These are phyloP conservation scores for Physocladia obscura DNA, from an alignment of 192 early-diverging fungal species.

Conservation along the genomic window DNA sequence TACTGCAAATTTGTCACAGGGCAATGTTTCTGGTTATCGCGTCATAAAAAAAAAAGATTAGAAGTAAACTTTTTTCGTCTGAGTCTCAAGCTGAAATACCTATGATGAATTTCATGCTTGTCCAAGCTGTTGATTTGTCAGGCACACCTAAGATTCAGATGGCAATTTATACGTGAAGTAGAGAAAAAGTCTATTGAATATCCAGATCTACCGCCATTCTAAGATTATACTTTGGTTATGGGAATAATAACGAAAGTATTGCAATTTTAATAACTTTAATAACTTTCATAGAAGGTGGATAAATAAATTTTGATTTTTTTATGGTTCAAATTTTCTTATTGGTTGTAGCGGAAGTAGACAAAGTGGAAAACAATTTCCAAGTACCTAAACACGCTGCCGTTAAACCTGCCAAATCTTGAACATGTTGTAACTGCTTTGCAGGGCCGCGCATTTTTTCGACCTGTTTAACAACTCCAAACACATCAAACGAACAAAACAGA, in stretches of 20 bases:
- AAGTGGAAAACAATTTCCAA: slow-evolving; percentile 42
- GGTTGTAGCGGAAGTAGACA: too few relatives aligned
- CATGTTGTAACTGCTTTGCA: background rate
- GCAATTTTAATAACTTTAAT: background rate
- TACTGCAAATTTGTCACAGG: slow-evolving; percentile 22
- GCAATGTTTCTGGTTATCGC: slow-evolving; percentile 47
- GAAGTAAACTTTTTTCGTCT: too few relatives aligned
- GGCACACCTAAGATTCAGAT: slow-evolving; percentile 44
- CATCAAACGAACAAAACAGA: slow-evolving; percentile 66
- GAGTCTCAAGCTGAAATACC: too few relatives aligned
- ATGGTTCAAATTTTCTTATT: background rate
- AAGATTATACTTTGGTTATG: slow-evolving; percentile 52
- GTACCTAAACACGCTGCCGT: slow-evolving; percentile 47
- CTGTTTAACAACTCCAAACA: slow-evolving; percentile 32
- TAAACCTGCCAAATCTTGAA: slow-evolving; percentile 44
- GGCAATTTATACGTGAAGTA: slow-evolving; percentile 49
- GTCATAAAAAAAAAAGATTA: too few relatives aligned
- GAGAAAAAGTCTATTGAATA: slow-evolving; percentile 40
- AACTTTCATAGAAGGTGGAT: too few relatives aligned
- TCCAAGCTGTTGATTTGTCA: slow-evolving; percentile 46
- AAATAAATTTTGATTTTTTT: background rate
- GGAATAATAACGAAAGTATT: too few relatives aligned
- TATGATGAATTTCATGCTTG: too few relatives aligned
- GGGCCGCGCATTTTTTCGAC: background rate
- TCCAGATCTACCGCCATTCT: slow-evolving; percentile 52